Base-by-base conservation (phyloP, 1,139 yeast species). In the Casaregolazyma lundiana region DNA sequence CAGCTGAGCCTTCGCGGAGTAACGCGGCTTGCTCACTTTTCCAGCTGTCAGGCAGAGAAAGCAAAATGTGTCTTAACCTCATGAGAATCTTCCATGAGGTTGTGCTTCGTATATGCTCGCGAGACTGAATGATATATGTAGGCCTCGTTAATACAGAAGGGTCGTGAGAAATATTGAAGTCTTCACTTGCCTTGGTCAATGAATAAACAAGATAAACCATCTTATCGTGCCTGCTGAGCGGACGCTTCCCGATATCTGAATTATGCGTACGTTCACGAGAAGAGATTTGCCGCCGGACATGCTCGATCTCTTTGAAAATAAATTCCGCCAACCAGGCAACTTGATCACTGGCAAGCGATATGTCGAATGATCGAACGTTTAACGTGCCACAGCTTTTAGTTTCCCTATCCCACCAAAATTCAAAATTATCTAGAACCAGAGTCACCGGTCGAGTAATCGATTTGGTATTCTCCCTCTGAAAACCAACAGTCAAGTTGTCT, bases 91-190 rank as follows among this genome's bases (percentile, higher is more conserved):
- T 85, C 98, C 98, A 92, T 56, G 94, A 80, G 56, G 88, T 88
- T 53, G 81, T 78, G 35, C 83, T 78, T 52, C 98, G 72, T 4
- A 89, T 79, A 65, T 90, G 97, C 35, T 73, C 72, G 1, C 82
- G 76, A 1, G 89, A 75, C 50, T 96, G 74, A 45, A 86, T 77
- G 36, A 88, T 78, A 55, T 84, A 82, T 0, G 96, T 85, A 0
- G 97, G 97, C 45, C 89, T 81, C 0, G 97, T 90, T 44, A 92
- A 75, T 9, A 88, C 96, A 6, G 87, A 81, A 0, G 97, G 95
- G 59, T 92, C 97, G 56, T 85, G 85, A 46, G 80, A 81, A 40
- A 89, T 77, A 30, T 75, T 72, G 58, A 72, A 77, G 11, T 70
- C 68, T 16, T 73, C 75, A 30, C 92, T 81, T 0, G 90, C 92